Percentiles rank a stretch among this genome's conserved stretches.
phyloP scores from a whole-genome alignment of 202 grass and related monocot species.

The Schoenoplectus tabernaemontani region DNA sequence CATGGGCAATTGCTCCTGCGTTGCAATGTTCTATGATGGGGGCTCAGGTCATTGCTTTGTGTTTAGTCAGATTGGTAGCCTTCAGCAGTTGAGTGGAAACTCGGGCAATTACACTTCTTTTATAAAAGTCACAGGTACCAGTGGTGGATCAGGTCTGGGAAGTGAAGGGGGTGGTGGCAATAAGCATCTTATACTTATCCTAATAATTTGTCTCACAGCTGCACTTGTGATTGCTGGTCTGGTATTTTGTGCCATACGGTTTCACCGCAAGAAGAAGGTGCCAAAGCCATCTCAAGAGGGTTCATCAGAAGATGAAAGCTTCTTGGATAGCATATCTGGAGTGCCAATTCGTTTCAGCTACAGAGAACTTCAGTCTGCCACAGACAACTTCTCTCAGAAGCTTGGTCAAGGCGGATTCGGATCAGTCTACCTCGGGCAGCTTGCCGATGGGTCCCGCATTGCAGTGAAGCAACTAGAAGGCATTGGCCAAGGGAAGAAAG shows the following conservation, averaged over 20 bases:
- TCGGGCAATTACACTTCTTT: conserved; percentile 38
- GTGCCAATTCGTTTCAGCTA: conserved; percentile 72
- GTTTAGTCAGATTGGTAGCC: conserved; percentile 75
- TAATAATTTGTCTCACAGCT: conserved; percentile 43
- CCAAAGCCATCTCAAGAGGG: conserved; percentile 36
- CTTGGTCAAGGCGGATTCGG: conserved; percentile 92
- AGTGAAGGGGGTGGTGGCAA: conserved; percentile 17
- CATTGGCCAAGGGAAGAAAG: conserved; percentile 94
- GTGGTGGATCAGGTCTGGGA: conserved; percentile 29
- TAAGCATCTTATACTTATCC: conserved; percentile 34
- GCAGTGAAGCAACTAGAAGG: conserved; percentile 93
- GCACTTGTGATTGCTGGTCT: conserved; percentile 46
- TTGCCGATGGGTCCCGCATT: conserved; percentile 53
- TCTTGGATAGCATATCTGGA: conserved; percentile 67
- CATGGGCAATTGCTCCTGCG: conserved; percentile 62
- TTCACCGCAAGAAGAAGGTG: conserved; percentile 51
- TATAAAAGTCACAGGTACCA: conserved; percentile 46
- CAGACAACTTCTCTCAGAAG: conserved; percentile 71
- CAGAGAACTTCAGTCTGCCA: conserved; percentile 73
- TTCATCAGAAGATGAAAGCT: conserved; percentile 60
- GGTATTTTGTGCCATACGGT: conserved; percentile 42
- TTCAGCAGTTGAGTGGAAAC: conserved; percentile 42
- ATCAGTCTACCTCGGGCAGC: conserved; percentile 76
- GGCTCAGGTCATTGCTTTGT: conserved; percentile 53
- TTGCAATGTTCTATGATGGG: conserved; percentile 56